Evolutionary conservation across 805 yeast species (phyloP).

Genomic region (Pichia californica): DNA sequence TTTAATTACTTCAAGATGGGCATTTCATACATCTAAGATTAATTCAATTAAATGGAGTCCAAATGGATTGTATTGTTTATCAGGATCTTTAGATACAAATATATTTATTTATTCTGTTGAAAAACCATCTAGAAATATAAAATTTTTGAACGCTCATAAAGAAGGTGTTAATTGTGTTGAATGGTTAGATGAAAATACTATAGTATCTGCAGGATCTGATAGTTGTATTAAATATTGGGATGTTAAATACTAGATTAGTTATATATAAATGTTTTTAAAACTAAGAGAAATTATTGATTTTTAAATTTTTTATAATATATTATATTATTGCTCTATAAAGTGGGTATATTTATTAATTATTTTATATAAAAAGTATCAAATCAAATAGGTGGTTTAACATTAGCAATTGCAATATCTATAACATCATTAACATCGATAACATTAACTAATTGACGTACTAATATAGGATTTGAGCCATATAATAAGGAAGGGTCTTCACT

Average conservation of each 20-base stretch:
- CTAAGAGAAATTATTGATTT: too few species aligned
- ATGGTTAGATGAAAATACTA: constrained; percentile 50
- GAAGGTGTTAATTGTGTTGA: constrained; percentile 73
- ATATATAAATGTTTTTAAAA: background rate
- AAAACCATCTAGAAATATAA: constrained; percentile 71
- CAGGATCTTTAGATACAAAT: constrained; percentile 81
- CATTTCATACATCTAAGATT: constrained; percentile 84
- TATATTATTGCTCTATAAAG: too few species aligned
- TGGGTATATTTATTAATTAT: too few species aligned
- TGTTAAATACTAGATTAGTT: constrained; percentile 19
- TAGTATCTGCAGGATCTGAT: constrained; percentile 76
- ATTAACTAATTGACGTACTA: constrained; percentile 35
- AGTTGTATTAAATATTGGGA: constrained; percentile 75
- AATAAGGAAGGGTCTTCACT: constrained; percentile 45
- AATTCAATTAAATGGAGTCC: constrained; percentile 72
- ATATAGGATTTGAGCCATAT: constrained; percentile 48
- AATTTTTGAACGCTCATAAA: constrained; percentile 75
- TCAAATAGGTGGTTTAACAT: constrained; percentile 50
- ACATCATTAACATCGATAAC: constrained; percentile 43
- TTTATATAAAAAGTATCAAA: constrained; percentile 4
- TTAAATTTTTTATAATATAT: too few species aligned
- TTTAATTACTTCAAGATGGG: constrained; percentile 84
- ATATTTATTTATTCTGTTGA: constrained; percentile 73
- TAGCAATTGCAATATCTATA: constrained; percentile 44
- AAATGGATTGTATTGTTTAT: constrained; percentile 64